Conservation (phyloP, 768 basidiomycete species). For the Mycena rosella region DNA sequence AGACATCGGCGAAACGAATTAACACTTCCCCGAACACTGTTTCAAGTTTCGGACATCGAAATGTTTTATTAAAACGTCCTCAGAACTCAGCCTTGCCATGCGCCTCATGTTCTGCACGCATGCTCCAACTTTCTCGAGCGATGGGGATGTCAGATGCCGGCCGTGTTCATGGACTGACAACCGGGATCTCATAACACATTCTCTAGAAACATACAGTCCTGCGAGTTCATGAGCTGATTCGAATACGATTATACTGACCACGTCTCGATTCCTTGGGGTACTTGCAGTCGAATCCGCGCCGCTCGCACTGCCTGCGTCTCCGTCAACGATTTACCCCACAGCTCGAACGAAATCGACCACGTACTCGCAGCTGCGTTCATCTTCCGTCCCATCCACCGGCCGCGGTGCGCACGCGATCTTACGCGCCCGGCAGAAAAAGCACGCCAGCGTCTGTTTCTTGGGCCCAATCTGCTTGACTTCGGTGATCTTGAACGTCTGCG, state of each 20-base stretch:
- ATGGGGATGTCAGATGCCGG: too few relatives aligned
- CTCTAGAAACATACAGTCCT: not conserved
- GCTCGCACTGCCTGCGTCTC: conserved; percentile 12
- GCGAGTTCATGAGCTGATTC: not conserved
- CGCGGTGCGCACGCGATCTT: conserved; percentile 18
- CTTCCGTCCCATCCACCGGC: conserved; percentile 11
- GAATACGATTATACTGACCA: conserved; percentile 23
- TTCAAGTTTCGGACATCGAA: too few relatives aligned
- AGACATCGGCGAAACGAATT: conserved; percentile 63
- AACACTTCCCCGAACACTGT: not conserved
- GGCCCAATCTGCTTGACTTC: conserved; percentile 30
- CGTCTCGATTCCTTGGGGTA: conserved; percentile 21
- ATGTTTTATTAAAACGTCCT: too few relatives aligned
- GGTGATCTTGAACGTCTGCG: conserved; percentile 27
- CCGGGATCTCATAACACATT: too few relatives aligned
- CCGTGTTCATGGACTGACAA: too few relatives aligned
- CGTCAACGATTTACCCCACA: not conserved
- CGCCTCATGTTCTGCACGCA: too few relatives aligned
- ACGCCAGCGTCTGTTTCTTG: conserved; percentile 23
- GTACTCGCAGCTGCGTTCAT: conserved; percentile 21
- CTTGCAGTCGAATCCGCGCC: conserved; percentile 13
- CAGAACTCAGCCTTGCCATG: not conserved
- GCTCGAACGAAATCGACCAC: not conserved
- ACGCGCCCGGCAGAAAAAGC: conserved; percentile 24
- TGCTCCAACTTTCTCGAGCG: too few relatives aligned